A percentile compares a stretch with the other conserved stretches of the same genome.
Evolutionary conservation across 371 early-diverging fungal species (phyloP).

Genomic region (Umbelopsis sp.): DNA sequence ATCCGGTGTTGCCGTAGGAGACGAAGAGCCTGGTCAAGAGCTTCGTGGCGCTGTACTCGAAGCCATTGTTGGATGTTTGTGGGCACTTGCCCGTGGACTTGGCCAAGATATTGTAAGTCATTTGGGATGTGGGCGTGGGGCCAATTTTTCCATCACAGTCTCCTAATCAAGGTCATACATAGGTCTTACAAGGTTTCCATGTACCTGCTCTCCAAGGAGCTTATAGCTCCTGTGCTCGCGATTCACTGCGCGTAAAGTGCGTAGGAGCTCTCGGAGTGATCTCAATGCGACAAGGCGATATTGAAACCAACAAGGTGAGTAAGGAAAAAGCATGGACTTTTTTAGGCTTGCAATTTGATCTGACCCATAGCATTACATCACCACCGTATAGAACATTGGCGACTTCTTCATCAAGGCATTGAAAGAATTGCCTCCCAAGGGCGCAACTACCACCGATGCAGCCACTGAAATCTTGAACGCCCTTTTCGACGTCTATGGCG

Average conservation of each 20-base stretch:
- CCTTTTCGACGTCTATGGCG: slow-evolving; percentile 88
- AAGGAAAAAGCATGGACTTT: not conserved
- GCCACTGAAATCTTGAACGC: slow-evolving; percentile 81
- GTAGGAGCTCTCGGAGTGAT: slow-evolving; percentile 78
- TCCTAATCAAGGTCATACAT: not conserved
- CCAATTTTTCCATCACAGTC: too few species aligned
- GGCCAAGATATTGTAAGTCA: slow-evolving; percentile 57
- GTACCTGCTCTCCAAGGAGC: slow-evolving; percentile 56
- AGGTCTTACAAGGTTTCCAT: slow-evolving; percentile 54
- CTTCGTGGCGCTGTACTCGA: slow-evolving; percentile 58
- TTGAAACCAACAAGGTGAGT: slow-evolving; percentile 74
- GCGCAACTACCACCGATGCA: slow-evolving; percentile 50
- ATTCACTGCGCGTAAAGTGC: slow-evolving; percentile 68
- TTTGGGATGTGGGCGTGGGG: too few species aligned
- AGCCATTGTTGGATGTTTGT: slow-evolving; percentile 70
- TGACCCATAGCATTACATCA: not conserved
- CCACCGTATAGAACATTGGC: slow-evolving; percentile 53
- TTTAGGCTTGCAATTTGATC: not conserved
- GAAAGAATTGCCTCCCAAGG: slow-evolving; percentile 19
- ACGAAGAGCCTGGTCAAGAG: slow-evolving; percentile 44
- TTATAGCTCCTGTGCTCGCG: slow-evolving; percentile 43
- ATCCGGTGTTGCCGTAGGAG: slow-evolving; percentile 40
- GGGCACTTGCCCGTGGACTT: slow-evolving; percentile 74
- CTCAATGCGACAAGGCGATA: slow-evolving; percentile 71
- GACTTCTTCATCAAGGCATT: slow-evolving; percentile 55